Conservation (phyloP, 305 asterid species). For the Fraxinus dipetala region DNA sequence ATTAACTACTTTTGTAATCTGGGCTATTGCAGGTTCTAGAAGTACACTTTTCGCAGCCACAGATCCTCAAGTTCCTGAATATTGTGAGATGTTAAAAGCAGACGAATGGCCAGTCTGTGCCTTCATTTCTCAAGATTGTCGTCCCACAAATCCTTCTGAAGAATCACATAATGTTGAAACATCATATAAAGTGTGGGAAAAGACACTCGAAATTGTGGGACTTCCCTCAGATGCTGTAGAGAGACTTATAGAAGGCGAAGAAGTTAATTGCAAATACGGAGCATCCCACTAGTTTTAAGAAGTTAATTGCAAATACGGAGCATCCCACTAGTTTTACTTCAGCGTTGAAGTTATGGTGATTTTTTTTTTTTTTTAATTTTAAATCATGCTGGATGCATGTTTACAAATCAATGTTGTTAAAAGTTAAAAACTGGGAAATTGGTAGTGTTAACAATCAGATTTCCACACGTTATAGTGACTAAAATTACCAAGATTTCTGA, state of each 20-base stretch:
- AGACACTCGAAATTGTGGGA: slow-evolving; percentile 77
- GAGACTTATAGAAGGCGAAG: slow-evolving; percentile 77
- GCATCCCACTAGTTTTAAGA: slow-evolving; percentile 31
- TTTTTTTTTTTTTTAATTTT: too few relatives aligned
- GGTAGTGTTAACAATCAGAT: too few relatives aligned
- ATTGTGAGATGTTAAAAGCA: slow-evolving; percentile 74
- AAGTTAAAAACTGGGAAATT: too few relatives aligned
- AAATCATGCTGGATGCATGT: too few relatives aligned
- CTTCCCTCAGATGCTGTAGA: slow-evolving; percentile 82
- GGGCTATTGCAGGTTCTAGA: slow-evolving; percentile 70
- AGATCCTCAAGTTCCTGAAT: slow-evolving; percentile 80
- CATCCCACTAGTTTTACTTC: slow-evolving; percentile 22
- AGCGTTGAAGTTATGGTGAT: not conserved
- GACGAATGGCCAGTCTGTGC: slow-evolving; percentile 96
- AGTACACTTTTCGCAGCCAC: slow-evolving; percentile 92
- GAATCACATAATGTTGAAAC: slow-evolving; percentile 81
- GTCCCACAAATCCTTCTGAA: slow-evolving; percentile 85
- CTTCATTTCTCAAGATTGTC: slow-evolving; percentile 76
- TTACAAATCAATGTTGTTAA: too few relatives aligned
- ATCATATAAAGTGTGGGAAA: slow-evolving; percentile 71
- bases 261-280: slow-evolving; percentile 64
- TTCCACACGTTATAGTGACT: too few relatives aligned
- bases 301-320: slow-evolving; percentile 61
- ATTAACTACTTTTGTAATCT: slow-evolving; percentile 19
- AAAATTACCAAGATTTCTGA: too few relatives aligned